Conservation (phyloP, 768 basidiomycete genomes). For the Mycena crocata region DNA sequence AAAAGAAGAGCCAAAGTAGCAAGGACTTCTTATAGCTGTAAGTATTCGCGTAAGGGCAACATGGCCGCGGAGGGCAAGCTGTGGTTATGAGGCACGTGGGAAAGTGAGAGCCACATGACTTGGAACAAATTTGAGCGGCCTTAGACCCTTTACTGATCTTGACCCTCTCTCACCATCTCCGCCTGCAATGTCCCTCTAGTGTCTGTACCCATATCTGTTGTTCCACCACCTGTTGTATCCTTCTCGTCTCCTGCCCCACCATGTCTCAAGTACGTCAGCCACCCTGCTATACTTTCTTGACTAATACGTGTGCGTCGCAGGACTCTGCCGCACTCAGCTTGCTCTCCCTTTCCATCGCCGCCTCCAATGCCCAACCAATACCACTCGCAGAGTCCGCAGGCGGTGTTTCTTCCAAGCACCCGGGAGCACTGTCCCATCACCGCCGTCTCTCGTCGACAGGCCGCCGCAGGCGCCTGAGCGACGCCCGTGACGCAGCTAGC, state of each 20-base stretch:
- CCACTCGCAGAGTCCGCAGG: constrained; percentile 39
- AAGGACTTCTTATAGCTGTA: no score
- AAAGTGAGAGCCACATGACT: background rate
- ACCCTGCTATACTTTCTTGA: background rate
- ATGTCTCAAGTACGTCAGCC: constrained; percentile 29
- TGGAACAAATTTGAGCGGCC: constrained; percentile 24
- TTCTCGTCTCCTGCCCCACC: no score
- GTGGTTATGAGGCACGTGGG: background rate
- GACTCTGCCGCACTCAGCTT: constrained; percentile 54
- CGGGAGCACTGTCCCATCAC: constrained; percentile 52
- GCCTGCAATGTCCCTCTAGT: constrained; percentile 23
- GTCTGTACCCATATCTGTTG: constrained; percentile 13
- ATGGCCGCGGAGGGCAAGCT: background rate
- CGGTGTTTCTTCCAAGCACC: constrained; percentile 24
- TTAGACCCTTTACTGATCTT: constrained; percentile 12
- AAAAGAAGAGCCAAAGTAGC: no score
- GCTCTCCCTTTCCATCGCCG: constrained; percentile 76
- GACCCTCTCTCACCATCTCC: background rate
- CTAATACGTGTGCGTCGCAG: constrained; percentile 32
- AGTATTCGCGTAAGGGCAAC: no score
- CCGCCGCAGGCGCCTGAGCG: constrained; percentile 79
- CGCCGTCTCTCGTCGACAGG: constrained; percentile 79
- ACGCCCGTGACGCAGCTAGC: constrained; percentile 81
- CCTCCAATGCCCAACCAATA: constrained; percentile 62
- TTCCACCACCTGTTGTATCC: constrained; percentile 19